Percentiles rank a stretch among this genome's conserved stretches.
Evolutionary conservation across 495 filamentous ascomycete species (phyloP).

Genomic region (Aspergillus affinis): DNA sequence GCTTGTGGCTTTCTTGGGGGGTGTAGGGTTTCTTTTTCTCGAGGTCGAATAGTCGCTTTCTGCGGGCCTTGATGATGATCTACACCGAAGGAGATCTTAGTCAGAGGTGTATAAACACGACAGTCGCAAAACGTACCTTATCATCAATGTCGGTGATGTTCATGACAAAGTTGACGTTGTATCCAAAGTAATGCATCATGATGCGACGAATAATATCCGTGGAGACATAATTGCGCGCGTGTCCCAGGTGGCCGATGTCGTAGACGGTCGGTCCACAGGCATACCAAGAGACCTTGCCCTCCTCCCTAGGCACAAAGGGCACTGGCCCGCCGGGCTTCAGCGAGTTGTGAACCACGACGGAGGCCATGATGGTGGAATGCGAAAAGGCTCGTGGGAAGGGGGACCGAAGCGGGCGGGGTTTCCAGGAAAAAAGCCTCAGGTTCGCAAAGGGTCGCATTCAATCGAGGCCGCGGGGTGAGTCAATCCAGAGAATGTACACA

Average conservation of each 20-base stretch:
- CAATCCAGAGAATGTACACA: no score
- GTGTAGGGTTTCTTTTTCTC: slow-evolving; percentile 8
- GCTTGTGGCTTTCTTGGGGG: background rate
- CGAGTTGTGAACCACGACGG: background rate
- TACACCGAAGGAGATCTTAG: slow-evolving; percentile 22
- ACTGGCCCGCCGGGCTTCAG: background rate
- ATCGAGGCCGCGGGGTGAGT: no score
- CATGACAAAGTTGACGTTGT: slow-evolving; percentile 87
- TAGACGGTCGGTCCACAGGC: slow-evolving; percentile 92
- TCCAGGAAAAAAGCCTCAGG: background rate
- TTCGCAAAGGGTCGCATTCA: background rate
- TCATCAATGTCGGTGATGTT: slow-evolving; percentile 95
- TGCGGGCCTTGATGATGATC: slow-evolving; percentile 82
- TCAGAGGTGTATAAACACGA: background rate
- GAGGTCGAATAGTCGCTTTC: slow-evolving; percentile 71
- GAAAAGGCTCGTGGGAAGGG: background rate
- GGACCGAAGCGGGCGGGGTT: background rate
- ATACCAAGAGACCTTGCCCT: slow-evolving; percentile 60
- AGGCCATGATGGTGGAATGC: background rate
- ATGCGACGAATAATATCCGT: slow-evolving; percentile 92
- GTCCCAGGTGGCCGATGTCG: slow-evolving; percentile 85
- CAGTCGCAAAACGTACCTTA: slow-evolving; percentile 56
- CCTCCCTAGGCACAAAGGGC: background rate
- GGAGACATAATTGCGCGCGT: slow-evolving; percentile 91
- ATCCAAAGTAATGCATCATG: slow-evolving; percentile 81